Percentiles rank a stretch among this genome's conserved stretches.
Evolutionary conservation across 2,329 filamentous ascomycete genomes (phyloP).

Genomic region (Helotiales sp.): DNA sequence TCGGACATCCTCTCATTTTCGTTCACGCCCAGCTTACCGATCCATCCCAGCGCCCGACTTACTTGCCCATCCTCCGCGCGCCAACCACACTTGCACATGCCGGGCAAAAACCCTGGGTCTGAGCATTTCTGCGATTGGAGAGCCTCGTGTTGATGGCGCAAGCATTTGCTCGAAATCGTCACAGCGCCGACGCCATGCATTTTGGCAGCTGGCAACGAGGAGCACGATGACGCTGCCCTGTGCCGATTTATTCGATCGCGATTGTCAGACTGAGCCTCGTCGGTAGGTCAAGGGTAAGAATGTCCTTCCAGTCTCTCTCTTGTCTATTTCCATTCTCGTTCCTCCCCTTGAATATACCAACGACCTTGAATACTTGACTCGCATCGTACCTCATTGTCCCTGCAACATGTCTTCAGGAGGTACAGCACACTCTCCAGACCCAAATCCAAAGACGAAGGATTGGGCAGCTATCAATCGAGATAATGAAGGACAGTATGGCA

Average conservation of each 20-base stretch:
- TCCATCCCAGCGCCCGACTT: neutral
- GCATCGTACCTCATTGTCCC: neutral
- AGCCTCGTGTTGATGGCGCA: neutral
- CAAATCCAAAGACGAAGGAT: slow-evolving; percentile 13
- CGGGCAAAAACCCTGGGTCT: neutral
- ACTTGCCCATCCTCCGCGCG: neutral
- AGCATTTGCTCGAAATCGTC: neutral
- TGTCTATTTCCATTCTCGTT: neutral
- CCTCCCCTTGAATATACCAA: neutral
- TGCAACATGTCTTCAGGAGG: slow-evolving; percentile 6
- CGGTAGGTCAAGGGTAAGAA: neutral
- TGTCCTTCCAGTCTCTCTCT: neutral
- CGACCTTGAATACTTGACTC: neutral
- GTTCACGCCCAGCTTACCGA: too few species aligned
- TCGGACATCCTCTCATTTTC: neutral
- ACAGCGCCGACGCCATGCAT: slow-evolving; percentile 2
- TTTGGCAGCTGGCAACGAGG: neutral
- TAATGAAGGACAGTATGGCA: slow-evolving; percentile 15
- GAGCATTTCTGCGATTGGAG: neutral
- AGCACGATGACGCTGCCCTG: slow-evolving; percentile 8
- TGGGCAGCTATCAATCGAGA: slow-evolving; percentile 9
- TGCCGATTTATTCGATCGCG: neutral
- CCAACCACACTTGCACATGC: neutral
- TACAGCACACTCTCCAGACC: slow-evolving; percentile 14
- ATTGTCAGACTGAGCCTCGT: neutral